Conservation (phyloP, 2,329 filamentous ascomycete genomes). For the Incumbomyces delicatus region DNA sequence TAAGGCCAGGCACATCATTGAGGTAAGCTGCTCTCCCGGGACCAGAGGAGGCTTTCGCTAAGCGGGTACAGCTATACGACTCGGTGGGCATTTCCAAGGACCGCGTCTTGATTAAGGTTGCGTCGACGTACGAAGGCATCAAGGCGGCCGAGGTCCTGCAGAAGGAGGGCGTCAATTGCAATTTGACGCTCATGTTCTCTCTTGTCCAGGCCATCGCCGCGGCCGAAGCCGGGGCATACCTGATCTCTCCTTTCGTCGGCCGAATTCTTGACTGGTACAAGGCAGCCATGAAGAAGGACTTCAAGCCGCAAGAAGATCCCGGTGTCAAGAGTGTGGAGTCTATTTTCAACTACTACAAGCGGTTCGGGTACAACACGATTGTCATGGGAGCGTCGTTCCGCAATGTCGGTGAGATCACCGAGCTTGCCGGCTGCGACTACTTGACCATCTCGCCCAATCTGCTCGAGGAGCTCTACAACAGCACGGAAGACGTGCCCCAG, state of each 20-base stretch:
- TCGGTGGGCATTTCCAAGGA: conserved; percentile 84
- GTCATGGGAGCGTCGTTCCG: conserved; percentile 99
- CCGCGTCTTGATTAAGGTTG: conserved; percentile 95
- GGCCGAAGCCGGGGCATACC: conserved; percentile 88
- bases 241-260: conserved; percentile 98
- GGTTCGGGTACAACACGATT: conserved; percentile 96
- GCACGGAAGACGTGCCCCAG: conserved; percentile 68
- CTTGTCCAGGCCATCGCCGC: conserved; percentile 86
- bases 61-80: conserved; percentile 69
- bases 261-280: conserved; percentile 99
- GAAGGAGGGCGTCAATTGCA: conserved; percentile 92
- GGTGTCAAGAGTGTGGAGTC: conserved; percentile 85
- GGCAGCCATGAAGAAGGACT: conserved; percentile 88
- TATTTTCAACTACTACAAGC: conserved; percentile 99
- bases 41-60: not conserved
- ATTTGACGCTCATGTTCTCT: conserved; percentile 99
- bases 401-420: conserved; percentile 90
- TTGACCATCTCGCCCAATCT: conserved; percentile 94
- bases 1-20: conserved; percentile 95
- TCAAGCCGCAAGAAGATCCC: conserved; percentile 79
- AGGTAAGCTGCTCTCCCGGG: conserved; percentile 48
- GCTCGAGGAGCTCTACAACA: conserved; percentile 89
- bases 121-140: conserved; percentile 99
- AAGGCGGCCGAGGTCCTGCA: conserved; percentile 96
- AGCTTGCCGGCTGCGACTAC: conserved; percentile 97